Evolutionary conservation across 371 early-diverging fungal genomes (phyloP).

Genomic region (Syncephalastrum monosporum): DNA sequence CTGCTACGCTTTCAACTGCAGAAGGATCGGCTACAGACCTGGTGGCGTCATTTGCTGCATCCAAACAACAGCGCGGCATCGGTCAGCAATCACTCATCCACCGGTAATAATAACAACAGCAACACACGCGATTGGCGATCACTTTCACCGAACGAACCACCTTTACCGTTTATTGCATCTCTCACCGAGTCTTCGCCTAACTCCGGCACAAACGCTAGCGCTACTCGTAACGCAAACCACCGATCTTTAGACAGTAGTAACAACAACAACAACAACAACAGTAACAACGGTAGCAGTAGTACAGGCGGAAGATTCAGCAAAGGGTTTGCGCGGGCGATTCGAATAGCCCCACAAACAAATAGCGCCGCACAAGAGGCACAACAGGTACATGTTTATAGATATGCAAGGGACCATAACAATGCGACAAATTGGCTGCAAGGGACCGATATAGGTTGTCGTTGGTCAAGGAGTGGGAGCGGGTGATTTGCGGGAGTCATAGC

Average conservation of each 20-base stretch:
- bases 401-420: too few relatives aligned
- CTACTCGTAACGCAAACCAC: neutral
- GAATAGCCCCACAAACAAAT: too few relatives aligned
- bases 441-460: too few relatives aligned
- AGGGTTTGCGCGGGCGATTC: too few relatives aligned
- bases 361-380: too few relatives aligned
- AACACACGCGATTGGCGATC: slow-evolving; percentile 15
- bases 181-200: neutral
- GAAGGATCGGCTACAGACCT: slow-evolving; percentile 3
- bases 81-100: neutral
- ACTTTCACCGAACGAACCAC: slow-evolving; percentile 11
- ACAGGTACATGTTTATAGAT: too few relatives aligned
- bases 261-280: slow-evolving; percentile 5
- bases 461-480: too few relatives aligned
- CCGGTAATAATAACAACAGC: neutral
- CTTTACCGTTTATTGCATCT: slow-evolving; percentile 8
- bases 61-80: neutral
- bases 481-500: too few relatives aligned
- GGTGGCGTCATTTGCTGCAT: slow-evolving; percentile 4
- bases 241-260: neutral
- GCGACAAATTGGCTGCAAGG: too few relatives aligned
- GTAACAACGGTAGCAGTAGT: slow-evolving; percentile 1
- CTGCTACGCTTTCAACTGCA: neutral
- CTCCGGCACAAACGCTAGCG: too few relatives aligned
- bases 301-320: slow-evolving; percentile 2